Evolutionary conservation across 176 grass and related monocot genomes (phyloP).

Genomic region (Zea mays): DNA sequence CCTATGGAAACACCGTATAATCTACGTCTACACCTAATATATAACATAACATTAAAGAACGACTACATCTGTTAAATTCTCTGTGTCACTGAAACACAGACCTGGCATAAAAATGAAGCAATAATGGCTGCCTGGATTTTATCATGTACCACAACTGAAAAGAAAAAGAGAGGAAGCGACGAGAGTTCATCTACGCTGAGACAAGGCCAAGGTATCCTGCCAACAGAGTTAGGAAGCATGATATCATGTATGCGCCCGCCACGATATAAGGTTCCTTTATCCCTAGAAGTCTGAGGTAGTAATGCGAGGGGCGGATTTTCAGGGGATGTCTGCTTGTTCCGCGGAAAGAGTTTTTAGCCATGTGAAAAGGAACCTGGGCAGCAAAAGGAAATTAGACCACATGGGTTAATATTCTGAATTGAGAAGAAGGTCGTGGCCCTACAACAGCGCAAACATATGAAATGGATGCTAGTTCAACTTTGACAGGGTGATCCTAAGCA

Average conservation of each 20-base stretch:
- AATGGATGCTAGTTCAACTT: background rate
- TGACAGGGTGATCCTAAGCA: background rate
- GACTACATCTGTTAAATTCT: no score
- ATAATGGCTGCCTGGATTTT: background rate
- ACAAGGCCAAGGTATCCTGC: slow-evolving; percentile 86
- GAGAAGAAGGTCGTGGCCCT: background rate
- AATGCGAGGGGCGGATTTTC: slow-evolving; percentile 48
- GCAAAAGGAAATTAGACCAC: background rate
- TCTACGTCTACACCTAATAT: no score
- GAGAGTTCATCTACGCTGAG: slow-evolving; percentile 46
- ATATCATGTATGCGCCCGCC: slow-evolving; percentile 67
- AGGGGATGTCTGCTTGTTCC: slow-evolving; percentile 40
- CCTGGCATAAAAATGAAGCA: background rate
- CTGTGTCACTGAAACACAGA: background rate
- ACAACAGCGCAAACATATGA: background rate
- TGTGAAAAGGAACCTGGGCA: slow-evolving; percentile 54
- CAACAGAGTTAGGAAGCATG: slow-evolving; percentile 62
- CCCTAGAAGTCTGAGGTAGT: slow-evolving; percentile 63
- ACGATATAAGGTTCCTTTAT: slow-evolving; percentile 76
- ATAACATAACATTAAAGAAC: no score
- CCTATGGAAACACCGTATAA: background rate
- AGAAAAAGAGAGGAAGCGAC: background rate
- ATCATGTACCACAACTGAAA: background rate
- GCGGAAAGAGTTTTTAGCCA: slow-evolving; percentile 34
- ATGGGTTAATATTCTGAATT: background rate